Conservation (phyloP, 176 grass and related monocot species). For the Tillandsia leiboldiana region DNA sequence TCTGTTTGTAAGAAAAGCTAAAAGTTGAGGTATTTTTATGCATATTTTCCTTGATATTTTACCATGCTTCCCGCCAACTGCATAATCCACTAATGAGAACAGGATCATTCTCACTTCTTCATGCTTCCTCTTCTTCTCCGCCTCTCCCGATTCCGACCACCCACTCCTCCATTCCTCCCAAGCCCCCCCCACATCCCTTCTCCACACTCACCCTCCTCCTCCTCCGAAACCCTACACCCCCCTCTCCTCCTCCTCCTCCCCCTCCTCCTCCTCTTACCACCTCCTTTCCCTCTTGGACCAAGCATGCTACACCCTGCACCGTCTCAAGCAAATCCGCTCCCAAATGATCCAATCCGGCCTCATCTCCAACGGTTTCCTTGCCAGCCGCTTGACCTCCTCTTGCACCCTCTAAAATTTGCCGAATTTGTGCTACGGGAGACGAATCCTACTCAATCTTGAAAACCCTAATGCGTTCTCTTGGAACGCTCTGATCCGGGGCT, state of each 20-base stretch:
- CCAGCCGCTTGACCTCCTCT: slow-evolving; percentile 8
- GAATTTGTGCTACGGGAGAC: not conserved
- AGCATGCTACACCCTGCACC: slow-evolving; percentile 6
- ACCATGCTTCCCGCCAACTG: too few species aligned
- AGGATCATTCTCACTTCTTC: not conserved
- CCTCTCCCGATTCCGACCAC: not conserved
- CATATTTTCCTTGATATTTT: too few species aligned
- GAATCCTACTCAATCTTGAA: not conserved
- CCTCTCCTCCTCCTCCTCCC: not conserved
- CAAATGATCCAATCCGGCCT: slow-evolving; percentile 8
- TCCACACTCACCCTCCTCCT: not conserved
- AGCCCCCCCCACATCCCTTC: not conserved
- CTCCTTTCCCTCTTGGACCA: slow-evolving; percentile 10
- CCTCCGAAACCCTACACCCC: not conserved
- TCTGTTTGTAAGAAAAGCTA: too few species aligned
- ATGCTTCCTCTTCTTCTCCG: not conserved
- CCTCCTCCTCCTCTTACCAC: too few species aligned
- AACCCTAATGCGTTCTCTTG: slow-evolving; percentile 3
- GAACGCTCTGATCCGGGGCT: slow-evolving; percentile 11
- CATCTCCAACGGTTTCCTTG: slow-evolving; percentile 1
- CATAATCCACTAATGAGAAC: not conserved
- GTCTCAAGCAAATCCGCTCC: slow-evolving; percentile 15
- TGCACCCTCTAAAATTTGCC: not conserved
- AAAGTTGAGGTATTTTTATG: too few species aligned
- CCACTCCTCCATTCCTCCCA: not conserved